Base-by-base conservation (phyloP, 1,139 yeast species). In the Meyerozyma guilliermondii region DNA sequence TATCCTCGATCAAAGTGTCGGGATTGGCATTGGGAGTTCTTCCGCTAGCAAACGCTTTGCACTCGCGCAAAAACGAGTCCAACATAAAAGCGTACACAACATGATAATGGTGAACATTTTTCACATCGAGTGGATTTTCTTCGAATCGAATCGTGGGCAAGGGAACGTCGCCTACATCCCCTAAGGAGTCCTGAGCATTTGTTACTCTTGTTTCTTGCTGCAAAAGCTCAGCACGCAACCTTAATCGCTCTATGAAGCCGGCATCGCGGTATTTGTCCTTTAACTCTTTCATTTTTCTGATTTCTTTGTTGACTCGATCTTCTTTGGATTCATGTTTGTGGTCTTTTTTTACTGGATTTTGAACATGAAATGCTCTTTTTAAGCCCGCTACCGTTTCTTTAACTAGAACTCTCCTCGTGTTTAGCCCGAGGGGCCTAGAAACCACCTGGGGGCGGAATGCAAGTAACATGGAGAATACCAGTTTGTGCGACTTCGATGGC, bases 181-280 rank as follows among this genome's bases (percentile, higher is more conserved):
- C 36, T 38, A 53, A 52, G 43, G 46, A 46, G 16, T 54, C 50
- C 41, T 59, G 66, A 8, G 60, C 58, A 43, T 53, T 52, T 3
- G 62, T 49, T 8, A 63, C 47, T 51, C 46, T 54, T 46, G 39
- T 50, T 44, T 63, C 67, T 43, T 62, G 68, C 38, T 58, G 56
- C 27, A 55, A 48, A 5, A 65, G 47, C 42, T 59, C 52, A 10
- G 60, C 50, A 27, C 55, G 58, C 35, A 65, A 48, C 43, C 52
- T 51, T 40, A 62, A 46, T 41, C 53, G 56, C 35, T 61, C 65
- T 36, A 64, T 48, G 42, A 63, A 55, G n/a, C 60, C 58, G 7
- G 67, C 62, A 10, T 54, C 45, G 28, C 53, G 49, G 46, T 57
- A 58, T 28, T 45, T 47, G 18, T 60, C 61, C 43, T 59, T 59